These are phyloP conservation scores for Fusarium poae DNA, from an alignment of 2,329 filamentous ascomycete species.

Conservation along the genomic window DNA sequence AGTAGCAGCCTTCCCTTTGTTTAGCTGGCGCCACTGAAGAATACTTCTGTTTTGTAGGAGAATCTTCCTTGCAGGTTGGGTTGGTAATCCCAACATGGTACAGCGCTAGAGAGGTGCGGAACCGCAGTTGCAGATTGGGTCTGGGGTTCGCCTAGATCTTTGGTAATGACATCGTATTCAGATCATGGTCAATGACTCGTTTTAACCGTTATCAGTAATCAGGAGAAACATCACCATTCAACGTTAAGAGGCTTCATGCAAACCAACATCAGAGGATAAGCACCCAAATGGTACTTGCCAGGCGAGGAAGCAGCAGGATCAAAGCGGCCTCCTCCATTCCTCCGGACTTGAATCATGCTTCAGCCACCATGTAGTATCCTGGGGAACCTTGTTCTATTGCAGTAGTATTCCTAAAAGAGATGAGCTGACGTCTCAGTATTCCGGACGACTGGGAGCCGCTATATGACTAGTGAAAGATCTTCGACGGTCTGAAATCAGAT, in stretches of 20 bases:
- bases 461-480: constrained; percentile 15
- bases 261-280: background rate
- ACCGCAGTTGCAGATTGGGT: constrained; percentile 31
- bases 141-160: background rate
- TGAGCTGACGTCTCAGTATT: background rate
- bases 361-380: background rate
- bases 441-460: constrained; percentile 7
- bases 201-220: background rate
- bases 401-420: constrained; percentile 1
- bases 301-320: background rate
- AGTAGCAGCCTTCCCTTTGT: background rate
- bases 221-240: background rate
- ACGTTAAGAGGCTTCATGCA: background rate
- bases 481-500: constrained; percentile 21
- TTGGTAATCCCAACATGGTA: background rate
- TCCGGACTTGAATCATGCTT: background rate
- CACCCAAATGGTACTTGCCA: too few species aligned
- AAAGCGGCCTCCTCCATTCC: background rate
- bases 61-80: background rate
- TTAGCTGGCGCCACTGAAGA: background rate
- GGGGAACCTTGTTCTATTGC: constrained; percentile 4
- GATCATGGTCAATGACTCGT: background rate
- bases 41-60: background rate
- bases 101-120: constrained; percentile 20
- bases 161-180: background rate